phyloP scores from a whole-genome alignment of 768 basidiomycete genomes.

The Tylopilus subfusipes region DNA sequence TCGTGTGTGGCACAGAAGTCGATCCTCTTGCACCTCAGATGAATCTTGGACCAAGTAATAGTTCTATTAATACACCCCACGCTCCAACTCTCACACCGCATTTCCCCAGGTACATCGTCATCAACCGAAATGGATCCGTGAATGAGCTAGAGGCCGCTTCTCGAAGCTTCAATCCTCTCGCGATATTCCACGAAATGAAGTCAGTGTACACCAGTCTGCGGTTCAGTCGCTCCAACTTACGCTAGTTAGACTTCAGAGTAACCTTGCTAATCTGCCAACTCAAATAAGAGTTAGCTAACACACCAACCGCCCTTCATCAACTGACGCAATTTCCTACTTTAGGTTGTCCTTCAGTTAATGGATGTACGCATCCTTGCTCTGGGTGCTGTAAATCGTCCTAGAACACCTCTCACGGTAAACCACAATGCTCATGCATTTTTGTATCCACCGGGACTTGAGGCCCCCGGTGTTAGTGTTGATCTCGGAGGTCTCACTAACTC shows the following conservation, averaged over 20 bases:
- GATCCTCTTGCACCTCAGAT: conserved; percentile 67
- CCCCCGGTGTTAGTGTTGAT: conserved; percentile 15
- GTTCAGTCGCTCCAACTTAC: conserved; percentile 2
- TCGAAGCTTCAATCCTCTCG: conserved; percentile 61
- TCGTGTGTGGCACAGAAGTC: conserved; percentile 66
- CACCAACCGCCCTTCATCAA: conserved; percentile 2
- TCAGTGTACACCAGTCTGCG: conserved; percentile 29
- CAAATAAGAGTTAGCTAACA: conserved; percentile 52
- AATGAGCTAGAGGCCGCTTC: conserved; percentile 69
- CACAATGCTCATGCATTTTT: conserved; percentile 64
- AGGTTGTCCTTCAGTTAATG: conserved; percentile 67
- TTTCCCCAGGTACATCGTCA: conserved; percentile 56
- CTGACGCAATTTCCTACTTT: conserved; percentile 3
- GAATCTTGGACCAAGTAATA: conserved; percentile 81
- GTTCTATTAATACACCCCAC: neutral
- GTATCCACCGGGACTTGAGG: conserved; percentile 62
- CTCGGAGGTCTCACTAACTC: neutral
- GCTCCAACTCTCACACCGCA: neutral
- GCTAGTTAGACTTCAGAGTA: conserved; percentile 58
- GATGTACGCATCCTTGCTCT: conserved; percentile 74
- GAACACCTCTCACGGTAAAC: conserved; percentile 56
- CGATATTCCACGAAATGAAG: conserved; percentile 77
- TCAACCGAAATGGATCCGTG: conserved; percentile 73
- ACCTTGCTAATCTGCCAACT: conserved; percentile 65
- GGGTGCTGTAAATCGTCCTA: conserved; percentile 59